These are phyloP conservation scores for Geotrichum australiense DNA, from an alignment of 1,139 yeast species.

Conservation along the genomic window DNA sequence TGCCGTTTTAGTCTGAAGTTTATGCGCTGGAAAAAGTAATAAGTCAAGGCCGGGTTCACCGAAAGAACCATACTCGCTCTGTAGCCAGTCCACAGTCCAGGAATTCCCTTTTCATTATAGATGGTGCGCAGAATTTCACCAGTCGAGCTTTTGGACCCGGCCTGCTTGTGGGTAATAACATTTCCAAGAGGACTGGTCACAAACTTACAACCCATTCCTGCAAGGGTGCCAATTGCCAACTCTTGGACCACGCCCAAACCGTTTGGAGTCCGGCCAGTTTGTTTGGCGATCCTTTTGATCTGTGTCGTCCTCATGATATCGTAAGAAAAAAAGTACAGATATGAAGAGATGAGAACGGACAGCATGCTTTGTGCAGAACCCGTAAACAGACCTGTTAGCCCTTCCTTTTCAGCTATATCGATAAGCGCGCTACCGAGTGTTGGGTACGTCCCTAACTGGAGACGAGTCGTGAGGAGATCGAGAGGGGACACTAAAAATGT, in stretches of 20 bases:
- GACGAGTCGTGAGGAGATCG: constrained; percentile 64
- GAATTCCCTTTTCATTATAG: constrained; percentile 50
- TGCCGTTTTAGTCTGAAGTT: too few relatives aligned
- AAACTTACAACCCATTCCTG: constrained; percentile 38
- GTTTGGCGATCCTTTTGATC: constrained; percentile 72
- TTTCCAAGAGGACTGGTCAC: constrained; percentile 32
- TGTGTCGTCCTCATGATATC: constrained; percentile 76
- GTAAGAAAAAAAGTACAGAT: constrained; percentile 64
- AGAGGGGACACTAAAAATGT: constrained; percentile 67
- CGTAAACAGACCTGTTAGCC: constrained; percentile 55
- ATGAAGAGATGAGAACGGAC: constrained; percentile 32
- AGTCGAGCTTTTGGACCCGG: constrained; percentile 22
- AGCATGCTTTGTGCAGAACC: constrained; percentile 42
- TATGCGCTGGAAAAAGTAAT: constrained; percentile 35
- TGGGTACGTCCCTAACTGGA: constrained; percentile 59
- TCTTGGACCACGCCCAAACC: constrained; percentile 87
- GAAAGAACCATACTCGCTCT: constrained; percentile 65
- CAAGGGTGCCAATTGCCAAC: constrained; percentile 81
- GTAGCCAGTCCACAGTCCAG: constrained; percentile 73
- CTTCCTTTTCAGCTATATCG: constrained; percentile 49
- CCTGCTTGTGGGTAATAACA: constrained; percentile 32
- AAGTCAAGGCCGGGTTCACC: constrained; percentile 70
- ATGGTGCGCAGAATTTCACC: constrained; percentile 41
- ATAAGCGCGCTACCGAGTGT: constrained; percentile 53
- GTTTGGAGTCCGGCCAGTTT: constrained; percentile 63